Base-by-base conservation (phyloP, 1,284 basidiomycete species). In the Cutaneotrichosporon cyanovorans region DNA sequence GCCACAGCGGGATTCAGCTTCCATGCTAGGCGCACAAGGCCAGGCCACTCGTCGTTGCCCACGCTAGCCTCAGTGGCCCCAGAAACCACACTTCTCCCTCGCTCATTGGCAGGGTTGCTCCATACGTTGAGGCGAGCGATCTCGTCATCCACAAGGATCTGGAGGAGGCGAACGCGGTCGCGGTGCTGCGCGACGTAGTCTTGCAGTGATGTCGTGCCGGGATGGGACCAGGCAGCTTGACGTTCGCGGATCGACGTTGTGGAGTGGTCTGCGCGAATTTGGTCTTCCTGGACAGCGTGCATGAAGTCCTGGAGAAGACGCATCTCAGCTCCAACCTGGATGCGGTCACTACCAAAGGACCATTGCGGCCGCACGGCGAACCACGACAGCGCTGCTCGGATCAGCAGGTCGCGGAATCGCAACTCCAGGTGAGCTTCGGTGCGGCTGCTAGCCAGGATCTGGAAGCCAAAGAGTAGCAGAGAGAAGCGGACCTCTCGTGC, bases 281-380 rank as follows among this genome's bases (percentile, higher is more conserved):
- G 72, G 68, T 96, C 92, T 0, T 77, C 76, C 58, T 84, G 80
- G 32, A 96, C 75, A 56, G 83, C 82, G 0, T 78, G 78, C 20
- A 88, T 66, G 63, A 95, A 90, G 63, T 96, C 89, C 20, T 81
- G 81, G 18, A 97, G 72, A 0, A 92, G 76, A 66, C 84, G 87
- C 65, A 93, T 80, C 65, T 98, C 93, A 0, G 87, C 82, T 50
- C 84, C 82, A 18, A 95, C 74, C 71, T 97, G 92, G 12, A 90
- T 80, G 4, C 89, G 81, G 70, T 89, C 89, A 20, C 87, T 84
- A 22, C 93, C 95, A 65, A 85, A 96, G 5, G 90, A 84, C 92
- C 93, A 98, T 88, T 88, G 85, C 10, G 89, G 87, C 14, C 83
- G 78, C 30, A 83, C 78, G n/a, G 83, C 76, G 71, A 98, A 99